Base-by-base conservation (phyloP, 2,329 filamentous ascomycete species). In the Aspergillus ochraceoroseus region DNA sequence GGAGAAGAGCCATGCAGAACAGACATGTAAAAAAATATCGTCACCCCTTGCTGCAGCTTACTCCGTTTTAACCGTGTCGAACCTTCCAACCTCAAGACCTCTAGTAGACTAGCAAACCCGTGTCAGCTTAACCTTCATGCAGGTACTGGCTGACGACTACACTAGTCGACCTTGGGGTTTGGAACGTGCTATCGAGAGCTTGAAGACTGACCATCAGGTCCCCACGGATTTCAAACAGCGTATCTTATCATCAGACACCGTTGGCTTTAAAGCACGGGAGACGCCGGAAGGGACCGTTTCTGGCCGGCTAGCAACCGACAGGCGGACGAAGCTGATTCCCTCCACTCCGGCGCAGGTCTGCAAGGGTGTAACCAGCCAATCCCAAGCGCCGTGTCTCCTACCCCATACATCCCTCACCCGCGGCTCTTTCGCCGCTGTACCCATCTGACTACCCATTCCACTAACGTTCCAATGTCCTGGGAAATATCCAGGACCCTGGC, bases 371-470 rank as follows among this genome's bases (percentile, higher is more conserved):
- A 22, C 28, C 20, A 39, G 15, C 41, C 41, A 43, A 39, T 43
- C 32, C 30, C 25, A 26, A 19, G 13, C 28, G 13, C 12, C 15
- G 27, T 19, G 26, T 25, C 27, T 15, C 20, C 26, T 35, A 38
- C 26, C 38, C 18, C 26, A 13, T 11, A 7, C 20, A 28, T 32
- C 23, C 30, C 18, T 55, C 46, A 52, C 37, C 49, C 49, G 39
- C 50, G 49, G 43, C 41, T 49, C 29, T 51, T 53, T 22, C 54
- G 58, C 47, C 59, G 59, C 38, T 57, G 55, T 47, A 56, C 48
- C 60, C 58, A 63, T 46, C 54, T 58, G 34, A 66, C 43, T 42
- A 68, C 57, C 65, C 67, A 70, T 57, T 70, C 67, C 17, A 71
- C 65, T 26, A 68, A 41, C 27, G 65, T 54, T 11, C 68, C 65